Percentiles rank a stretch among this genome's conserved stretches.
Evolutionary conservation across 164 flowering plant genomes (phyloP).

Genomic region (Annona squamosa): DNA sequence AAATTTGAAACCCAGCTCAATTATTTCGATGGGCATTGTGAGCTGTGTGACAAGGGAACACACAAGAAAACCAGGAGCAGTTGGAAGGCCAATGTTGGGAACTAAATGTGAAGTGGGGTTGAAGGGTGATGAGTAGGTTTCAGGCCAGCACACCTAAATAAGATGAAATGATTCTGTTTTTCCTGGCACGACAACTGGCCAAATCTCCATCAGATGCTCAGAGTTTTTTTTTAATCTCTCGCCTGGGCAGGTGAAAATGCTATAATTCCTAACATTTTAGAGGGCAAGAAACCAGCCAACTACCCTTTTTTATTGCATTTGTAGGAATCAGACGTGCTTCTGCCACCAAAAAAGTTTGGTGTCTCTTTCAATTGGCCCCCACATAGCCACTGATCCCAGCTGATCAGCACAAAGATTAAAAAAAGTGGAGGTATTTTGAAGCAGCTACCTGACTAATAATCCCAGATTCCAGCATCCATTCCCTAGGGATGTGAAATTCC

Average conservation of each 20-base stretch:
- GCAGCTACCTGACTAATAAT: slow-evolving; percentile 44
- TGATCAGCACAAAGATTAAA: not conserved
- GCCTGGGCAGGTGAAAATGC: not conserved
- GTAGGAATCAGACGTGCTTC: not conserved
- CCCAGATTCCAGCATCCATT: slow-evolving; percentile 30
- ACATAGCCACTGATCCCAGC: too few relatives aligned
- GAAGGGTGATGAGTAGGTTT: not conserved
- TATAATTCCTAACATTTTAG: not conserved
- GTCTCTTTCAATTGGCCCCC: too few relatives aligned
- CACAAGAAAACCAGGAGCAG: too few relatives aligned
- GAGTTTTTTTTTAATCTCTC: not conserved
- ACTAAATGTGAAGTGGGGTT: too few relatives aligned
- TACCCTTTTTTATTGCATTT: not conserved
- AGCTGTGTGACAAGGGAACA: too few relatives aligned
- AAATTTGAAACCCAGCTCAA: too few relatives aligned
- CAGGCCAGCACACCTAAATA: not conserved
- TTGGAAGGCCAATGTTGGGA: too few relatives aligned
- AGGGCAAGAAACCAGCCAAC: not conserved
- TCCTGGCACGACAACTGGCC: not conserved
- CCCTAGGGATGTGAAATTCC: slow-evolving; percentile 23
- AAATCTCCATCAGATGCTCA: not conserved
- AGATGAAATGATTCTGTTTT: too few relatives aligned
- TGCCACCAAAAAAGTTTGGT: too few relatives aligned
- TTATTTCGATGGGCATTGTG: too few relatives aligned
- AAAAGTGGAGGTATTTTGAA: not conserved